Evolutionary conservation across 768 basidiomycete genomes (phyloP), one percentile per base, ranked within the genome.

Genomic region (Phlebiopsis flavidoalba): DNA sequence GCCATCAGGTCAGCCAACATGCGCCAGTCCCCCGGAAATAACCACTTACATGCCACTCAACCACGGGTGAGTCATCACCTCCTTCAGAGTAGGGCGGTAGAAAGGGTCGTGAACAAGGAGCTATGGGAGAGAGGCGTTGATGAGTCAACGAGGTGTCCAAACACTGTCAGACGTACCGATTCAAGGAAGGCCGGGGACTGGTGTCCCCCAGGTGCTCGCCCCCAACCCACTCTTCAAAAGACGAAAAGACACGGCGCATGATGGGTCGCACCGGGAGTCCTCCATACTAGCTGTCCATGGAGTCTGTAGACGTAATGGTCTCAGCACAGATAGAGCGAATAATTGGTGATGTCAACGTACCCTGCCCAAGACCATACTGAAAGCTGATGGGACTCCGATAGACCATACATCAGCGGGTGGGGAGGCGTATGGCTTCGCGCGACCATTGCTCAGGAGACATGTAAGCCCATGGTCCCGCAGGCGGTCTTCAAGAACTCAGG

Each of bases 401-500:
- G 75, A 75, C 79, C 79, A 81, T 22, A 78, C 72, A 62, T 81
- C 79, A 14, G 73, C 77, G 61, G 71, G n/a, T n/a, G n/a, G 73
- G 36, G 77, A 76, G 22, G 77, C 76, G 65, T 80, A 80, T 60
- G 75, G 74, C 61, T 77, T n/a, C 74, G 54, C 73, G 67, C 56
- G 7, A 8, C 12, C 31, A 10, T 35, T 52, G n/a, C 52, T 59
- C 58, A 6, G 58, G 58, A 35, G 58, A n/a, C 58, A 51, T 52
- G 58, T 59, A 59, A 17, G 17, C n/a, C 35, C n/a, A 47, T 12
- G 5, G 58, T 53, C 7, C 58, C 58, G 49, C 21, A 49, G 24
- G n/a, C 50, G n/a, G 45, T 21, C 17, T 52, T 12, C 15, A 43
- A 6, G 7, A 52, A 8, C 21, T 26, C 58, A 22, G n/a, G 33